phyloP scores from a whole-genome alignment of 345 rosid species.

The Pistacia integerrima region DNA sequence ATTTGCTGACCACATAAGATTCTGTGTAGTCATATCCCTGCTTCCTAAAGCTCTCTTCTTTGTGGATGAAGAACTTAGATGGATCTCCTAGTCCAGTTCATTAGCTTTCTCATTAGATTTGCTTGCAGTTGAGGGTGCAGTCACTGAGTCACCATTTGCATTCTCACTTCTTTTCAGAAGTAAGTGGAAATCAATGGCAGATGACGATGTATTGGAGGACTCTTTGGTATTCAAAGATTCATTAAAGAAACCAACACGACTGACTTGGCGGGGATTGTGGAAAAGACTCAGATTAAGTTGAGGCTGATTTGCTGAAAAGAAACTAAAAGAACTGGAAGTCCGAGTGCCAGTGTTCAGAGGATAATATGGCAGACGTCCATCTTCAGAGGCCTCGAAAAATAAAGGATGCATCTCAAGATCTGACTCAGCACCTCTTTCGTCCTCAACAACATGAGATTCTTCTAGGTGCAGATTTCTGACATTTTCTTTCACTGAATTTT shows the following conservation, averaged over 20 bases:
- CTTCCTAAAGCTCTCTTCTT: slow-evolving; percentile 38
- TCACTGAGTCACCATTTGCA: slow-evolving; percentile 28
- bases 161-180: slow-evolving; percentile 71
- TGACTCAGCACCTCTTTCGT: slow-evolving; percentile 44
- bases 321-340: slow-evolving; percentile 60
- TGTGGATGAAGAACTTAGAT: slow-evolving; percentile 62
- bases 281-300: slow-evolving; percentile 79
- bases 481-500: slow-evolving; percentile 33
- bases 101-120: slow-evolving; percentile 41
- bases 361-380: slow-evolving; percentile 56
- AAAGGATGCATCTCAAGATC: slow-evolving; percentile 92
- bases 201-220: slow-evolving; percentile 10
- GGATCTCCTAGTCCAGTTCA: slow-evolving; percentile 70
- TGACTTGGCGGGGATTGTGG: slow-evolving; percentile 57
- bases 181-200: slow-evolving; percentile 72
- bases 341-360: slow-evolving; percentile 40
- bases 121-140: too few species aligned
- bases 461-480: slow-evolving; percentile 34
- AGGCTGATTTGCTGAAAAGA: slow-evolving; percentile 77
- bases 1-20: slow-evolving; percentile 19
- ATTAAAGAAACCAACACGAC: slow-evolving; percentile 37
- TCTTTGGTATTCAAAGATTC: slow-evolving; percentile 46
- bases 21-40: slow-evolving; percentile 31
- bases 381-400: slow-evolving; percentile 69
- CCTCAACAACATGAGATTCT: slow-evolving; percentile 44